phyloP scores from a whole-genome alignment of 345 rosid genomes.

The Moringa oleifera region DNA sequence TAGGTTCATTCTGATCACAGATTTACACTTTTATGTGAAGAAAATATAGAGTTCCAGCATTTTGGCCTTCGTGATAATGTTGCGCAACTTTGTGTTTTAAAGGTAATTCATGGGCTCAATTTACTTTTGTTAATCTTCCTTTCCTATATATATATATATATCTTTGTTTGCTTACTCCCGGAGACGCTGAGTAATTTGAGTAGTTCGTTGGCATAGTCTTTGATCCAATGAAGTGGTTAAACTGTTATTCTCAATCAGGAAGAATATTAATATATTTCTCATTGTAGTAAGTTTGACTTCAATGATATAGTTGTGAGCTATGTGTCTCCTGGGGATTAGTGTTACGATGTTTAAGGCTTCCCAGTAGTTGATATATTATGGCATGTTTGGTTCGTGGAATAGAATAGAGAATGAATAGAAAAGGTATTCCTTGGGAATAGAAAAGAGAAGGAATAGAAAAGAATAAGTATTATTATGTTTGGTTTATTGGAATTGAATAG shows the following conservation, averaged over 20 bases:
- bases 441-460: no score
- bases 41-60: constrained; percentile 69
- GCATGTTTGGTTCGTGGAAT: no score
- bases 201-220: not conserved
- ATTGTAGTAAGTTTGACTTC: not conserved
- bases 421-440: no score
- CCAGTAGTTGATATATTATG: no score
- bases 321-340: no score
- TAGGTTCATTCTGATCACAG: constrained; percentile 41
- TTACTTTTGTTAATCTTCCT: no score
- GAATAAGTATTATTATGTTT: no score
- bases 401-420: no score
- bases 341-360: no score
- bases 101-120: constrained; percentile 42
- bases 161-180: no score
- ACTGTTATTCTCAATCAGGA: not conserved
- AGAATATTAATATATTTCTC: not conserved
- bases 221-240: not conserved
- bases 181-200: not conserved
- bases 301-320: not conserved
- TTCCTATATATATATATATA: no score
- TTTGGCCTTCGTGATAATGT: constrained; percentile 88
- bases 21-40: constrained; percentile 72
- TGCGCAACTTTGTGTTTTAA: constrained; percentile 88
- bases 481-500: no score